Base-by-base conservation (phyloP, 306 rosid species). In the Medicago arabica region DNA sequence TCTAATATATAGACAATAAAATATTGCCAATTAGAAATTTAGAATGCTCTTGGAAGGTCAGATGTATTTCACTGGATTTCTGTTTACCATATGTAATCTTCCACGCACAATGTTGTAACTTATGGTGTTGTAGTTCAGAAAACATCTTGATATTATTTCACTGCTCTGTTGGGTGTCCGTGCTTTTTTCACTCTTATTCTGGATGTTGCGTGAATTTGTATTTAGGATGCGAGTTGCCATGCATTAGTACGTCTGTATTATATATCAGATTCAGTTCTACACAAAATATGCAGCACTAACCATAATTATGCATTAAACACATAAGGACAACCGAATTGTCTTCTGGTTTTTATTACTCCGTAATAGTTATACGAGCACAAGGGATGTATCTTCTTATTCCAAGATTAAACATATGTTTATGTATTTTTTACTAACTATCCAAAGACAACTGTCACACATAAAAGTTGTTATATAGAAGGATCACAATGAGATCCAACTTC, bases 1-100 rank as follows among this genome's bases (percentile, higher is more conserved):
- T 76, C 79, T 81, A 75, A 62, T 67, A 61, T 62, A 75, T 75
- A 53, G 68, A 75, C 83, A 74, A n/a, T 41, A 43, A 58, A 75
- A 50, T 67, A 67, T 69, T 44, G 75, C 59, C 74, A 78, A 51
- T 65, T 78, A 68, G 78, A 58, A 70, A 44, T 67, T 44, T 43
- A 67, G 57, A 43, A 74, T 74, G 66, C 66, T 72, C 84, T 44
- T 61, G 75, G 65, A 74, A 62, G 53, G 66, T 36, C 4, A 21
- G 72, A 21, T 47, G 71, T 73, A 66, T 72, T 66, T 65, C 69
- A 44, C 75, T 43, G 63, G 70, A 75, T 18, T 71, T 62, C 54
- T 75, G 65, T 70, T 58, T 60, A 41, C 25, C 15, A 58, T 50
- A 36, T 58, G 47, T 38, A 25, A 64, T 71, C 71, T 76, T 76